phyloP scores from a whole-genome alignment of 2,329 filamentous ascomycete genomes.

The Pestalotiopsis sp. region DNA sequence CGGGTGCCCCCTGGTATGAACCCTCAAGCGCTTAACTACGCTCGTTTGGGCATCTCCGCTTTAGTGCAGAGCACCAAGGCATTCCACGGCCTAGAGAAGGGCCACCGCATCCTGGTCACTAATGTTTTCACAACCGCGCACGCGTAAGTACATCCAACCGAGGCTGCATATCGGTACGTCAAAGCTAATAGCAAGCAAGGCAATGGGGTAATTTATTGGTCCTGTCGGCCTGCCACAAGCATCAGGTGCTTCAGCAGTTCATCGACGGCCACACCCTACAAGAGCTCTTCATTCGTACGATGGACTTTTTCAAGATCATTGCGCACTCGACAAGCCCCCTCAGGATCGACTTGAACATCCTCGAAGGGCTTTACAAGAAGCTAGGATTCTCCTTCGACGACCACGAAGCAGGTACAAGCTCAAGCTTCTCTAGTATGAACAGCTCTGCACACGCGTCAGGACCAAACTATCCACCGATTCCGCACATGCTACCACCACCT shows the following conservation, averaged over 20 bases:
- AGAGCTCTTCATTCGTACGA: constrained; percentile 70
- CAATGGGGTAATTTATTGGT: constrained; percentile 97
- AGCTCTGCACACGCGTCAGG: constrained; percentile 26
- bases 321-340: constrained; percentile 76
- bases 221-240: constrained; percentile 78
- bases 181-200: constrained; percentile 45
- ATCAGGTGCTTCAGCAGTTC: constrained; percentile 59
- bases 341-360: constrained; percentile 71
- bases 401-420: constrained; percentile 30
- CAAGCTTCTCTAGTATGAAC: constrained; percentile 45
- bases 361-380: constrained; percentile 53
- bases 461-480: constrained; percentile 19
- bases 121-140: constrained; percentile 95
- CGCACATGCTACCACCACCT: constrained; percentile 18
- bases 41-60: constrained; percentile 67
- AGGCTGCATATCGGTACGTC: constrained; percentile 12
- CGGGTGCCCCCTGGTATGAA: constrained; percentile 39
- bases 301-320: constrained; percentile 72
- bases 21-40: constrained; percentile 53
- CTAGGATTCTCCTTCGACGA: constrained; percentile 42
- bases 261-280: constrained; percentile 59
- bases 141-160: constrained; percentile 68
- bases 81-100: constrained; percentile 66
- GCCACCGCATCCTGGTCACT: constrained; percentile 77
- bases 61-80: constrained; percentile 84